Percentiles rank a stretch among this genome's conserved stretches.
Conservation (phyloP, 164 flowering plant species). For the Warburgia ugandensis region DNA sequence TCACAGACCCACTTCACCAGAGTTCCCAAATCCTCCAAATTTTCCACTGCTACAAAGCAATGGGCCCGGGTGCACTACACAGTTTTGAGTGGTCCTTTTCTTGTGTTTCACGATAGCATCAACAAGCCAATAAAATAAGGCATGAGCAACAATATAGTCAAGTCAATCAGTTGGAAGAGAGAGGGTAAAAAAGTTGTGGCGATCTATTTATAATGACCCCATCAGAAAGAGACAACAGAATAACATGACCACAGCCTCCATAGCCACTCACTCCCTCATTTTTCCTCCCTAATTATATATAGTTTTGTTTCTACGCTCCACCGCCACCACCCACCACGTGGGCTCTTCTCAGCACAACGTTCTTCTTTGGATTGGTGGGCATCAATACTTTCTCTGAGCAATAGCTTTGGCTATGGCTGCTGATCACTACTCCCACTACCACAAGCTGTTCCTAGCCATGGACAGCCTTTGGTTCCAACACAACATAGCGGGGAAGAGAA, state of each 20-base stretch:
- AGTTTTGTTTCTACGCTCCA: neutral
- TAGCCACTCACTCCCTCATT: neutral
- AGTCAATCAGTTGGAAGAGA: too few relatives aligned
- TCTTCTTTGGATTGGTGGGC: neutral
- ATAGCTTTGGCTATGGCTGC: neutral
- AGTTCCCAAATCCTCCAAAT: too few relatives aligned
- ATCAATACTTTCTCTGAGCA: neutral
- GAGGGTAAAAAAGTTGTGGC: too few relatives aligned
- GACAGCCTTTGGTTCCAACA: slow-evolving; percentile 56
- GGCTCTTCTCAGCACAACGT: neutral
- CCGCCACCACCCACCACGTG: neutral
- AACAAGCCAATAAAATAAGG: too few relatives aligned
- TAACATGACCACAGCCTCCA: slow-evolving; percentile 1
- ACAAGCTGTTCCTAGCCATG: slow-evolving; percentile 31
- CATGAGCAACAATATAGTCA: too few relatives aligned
- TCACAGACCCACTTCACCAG: too few relatives aligned
- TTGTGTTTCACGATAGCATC: too few relatives aligned
- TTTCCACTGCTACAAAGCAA: too few relatives aligned
- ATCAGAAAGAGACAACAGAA: neutral
- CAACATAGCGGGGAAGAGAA: slow-evolving; percentile 5
- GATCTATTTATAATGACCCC: too few relatives aligned
- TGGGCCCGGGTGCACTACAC: too few relatives aligned
- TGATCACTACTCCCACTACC: neutral
- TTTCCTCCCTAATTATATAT: neutral
- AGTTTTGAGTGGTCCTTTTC: too few relatives aligned